Evolutionary conservation across 208 protist genomes (phyloP), one percentile per base, ranked within the genome.

Genomic region (Wallacemonas collosoma): DNA sequence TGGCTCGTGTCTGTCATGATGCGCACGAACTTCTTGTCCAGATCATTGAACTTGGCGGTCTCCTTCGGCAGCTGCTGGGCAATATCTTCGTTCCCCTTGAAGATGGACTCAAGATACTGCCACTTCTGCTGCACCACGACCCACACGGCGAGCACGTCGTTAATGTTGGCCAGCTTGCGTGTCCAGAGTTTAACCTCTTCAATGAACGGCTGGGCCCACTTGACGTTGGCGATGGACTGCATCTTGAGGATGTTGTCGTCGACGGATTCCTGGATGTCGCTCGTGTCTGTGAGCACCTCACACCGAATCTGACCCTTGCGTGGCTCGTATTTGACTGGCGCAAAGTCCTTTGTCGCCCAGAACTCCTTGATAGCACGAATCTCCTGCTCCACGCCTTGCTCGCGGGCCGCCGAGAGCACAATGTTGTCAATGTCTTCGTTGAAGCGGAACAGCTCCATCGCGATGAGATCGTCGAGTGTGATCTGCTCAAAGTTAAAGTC

Each of bases 51-150:
- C 73, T 97, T 93, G 60, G 99, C 97, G 4, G 98, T 89, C 85
- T 99, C 98, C 71, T 99, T 98, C 26, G 98, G 98, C 65, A 99
- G 89, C 88, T 99, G 98, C 68, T 98, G 88, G 8, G 93, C 95
- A 75, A 99, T 99, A 77, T 99, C 99, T 41, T 99, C 98, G 72
- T 93, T 98, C 50, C 97, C 98, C 71, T 98, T 94, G 80, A 99
- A 99, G 75, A 99, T 99, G 26, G 95, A 98, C 86, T 99, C 98
- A 57, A 99, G 88, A 80, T 99, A 99, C 87, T 99, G 97, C 99
- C 99, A 99, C 83, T 99, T 99, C 74, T 94, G 76, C 88, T 99
- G 98, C 62, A 99, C 99, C 36, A 88, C 78, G 55, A 99, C 87
- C 99, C 99, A 99, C 17, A 99, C 85, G 2, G 98, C 87, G 57